Evolutionary conservation across 2,329 filamentous ascomycete species (phyloP), one percentile per base, ranked within the genome.

Genomic region (Phyllosticta citribraziliensis): DNA sequence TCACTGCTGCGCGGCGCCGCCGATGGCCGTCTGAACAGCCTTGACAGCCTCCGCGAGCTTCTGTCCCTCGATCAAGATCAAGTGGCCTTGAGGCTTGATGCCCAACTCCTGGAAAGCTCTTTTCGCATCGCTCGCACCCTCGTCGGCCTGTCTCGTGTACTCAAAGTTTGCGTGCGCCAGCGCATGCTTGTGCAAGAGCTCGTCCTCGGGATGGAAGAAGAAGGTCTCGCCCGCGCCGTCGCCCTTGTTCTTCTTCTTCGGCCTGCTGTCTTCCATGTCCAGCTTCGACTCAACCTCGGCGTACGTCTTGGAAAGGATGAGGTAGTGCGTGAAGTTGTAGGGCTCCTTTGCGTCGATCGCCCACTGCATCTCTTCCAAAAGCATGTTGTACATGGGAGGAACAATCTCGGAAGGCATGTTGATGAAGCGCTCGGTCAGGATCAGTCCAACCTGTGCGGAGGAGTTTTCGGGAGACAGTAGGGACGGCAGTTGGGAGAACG

Each of bases 201-300:
- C 94, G 70, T 99, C 94, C 76, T 99, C 94, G 0, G 91, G 88
- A 72, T 99, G 94, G 79, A 97, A 99, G 75, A 92, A 95, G 75
- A 91, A 96, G 35, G 84, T 79, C 68, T 88, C 82, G 9, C 79
- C 66, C 3, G 64, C 66, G n/a, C 65, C 76, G 57, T 81, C 79
- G 72, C 82, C 75, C 64, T 73, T 72, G 66, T 75, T 77, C 70
- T 76, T 78, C 68, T 75, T 79, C 54, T 72, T 70, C 51, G 74
- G 73, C 65, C 70, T 68, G 24, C 71, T 74, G 54, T 63, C 70
- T 57, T 68, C 70, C 59, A 83, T 79, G 66, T 93, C 88, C 17
- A 97, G 79, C 64, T 84, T 85, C 1, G 91, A 96, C 67, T 86
- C 86, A 30, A 97, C 84, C 78, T 97, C 94, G 53, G 85, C 82